Percentiles rank a stretch among this genome's conserved stretches.
These are phyloP conservation scores for Monilinia fructigena DNA, from an alignment of 2,329 filamentous ascomycete genomes.

Conservation along the genomic window DNA sequence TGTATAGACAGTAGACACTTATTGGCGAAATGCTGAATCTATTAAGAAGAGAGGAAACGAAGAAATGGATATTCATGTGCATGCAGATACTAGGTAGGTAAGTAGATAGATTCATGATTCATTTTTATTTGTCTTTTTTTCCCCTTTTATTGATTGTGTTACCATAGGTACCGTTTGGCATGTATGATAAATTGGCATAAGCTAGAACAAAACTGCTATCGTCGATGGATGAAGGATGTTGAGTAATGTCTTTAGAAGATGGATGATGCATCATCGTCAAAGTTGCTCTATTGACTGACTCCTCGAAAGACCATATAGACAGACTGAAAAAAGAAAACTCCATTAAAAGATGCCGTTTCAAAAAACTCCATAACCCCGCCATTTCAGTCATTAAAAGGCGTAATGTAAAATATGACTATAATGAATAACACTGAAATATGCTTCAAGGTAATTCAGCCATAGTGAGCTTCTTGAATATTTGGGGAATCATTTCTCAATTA, in stretches of 20 bases:
- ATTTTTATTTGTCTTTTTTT: neutral
- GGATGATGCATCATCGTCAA: neutral
- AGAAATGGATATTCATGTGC: neutral
- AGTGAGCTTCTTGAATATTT: slow-evolving; percentile 5
- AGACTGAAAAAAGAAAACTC: slow-evolving; percentile 12
- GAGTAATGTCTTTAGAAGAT: too few relatives aligned
- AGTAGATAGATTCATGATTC: neutral
- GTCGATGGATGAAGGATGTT: neutral
- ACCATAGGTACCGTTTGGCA: slow-evolving; percentile 8
- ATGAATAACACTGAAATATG: slow-evolving; percentile 4
- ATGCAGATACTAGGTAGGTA: too few relatives aligned
- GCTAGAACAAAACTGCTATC: neutral
- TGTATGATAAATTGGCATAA: neutral
- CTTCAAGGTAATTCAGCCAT: slow-evolving; percentile 8
- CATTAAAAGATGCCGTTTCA: slow-evolving; percentile 13
- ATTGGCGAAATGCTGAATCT: neutral
- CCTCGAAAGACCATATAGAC: slow-evolving; percentile 3
- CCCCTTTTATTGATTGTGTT: neutral
- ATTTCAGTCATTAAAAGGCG: slow-evolving; percentile 15
- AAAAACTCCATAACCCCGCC: slow-evolving; percentile 19
- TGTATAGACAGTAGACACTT: neutral
- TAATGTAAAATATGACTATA: slow-evolving; percentile 2
- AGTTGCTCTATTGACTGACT: slow-evolving; percentile 8
- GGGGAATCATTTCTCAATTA: slow-evolving; percentile 43
- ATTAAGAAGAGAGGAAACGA: neutral